These are phyloP conservation scores for Xylaria telfairii DNA, from an alignment of 495 filamentous ascomycete genomes.

Conservation along the genomic window DNA sequence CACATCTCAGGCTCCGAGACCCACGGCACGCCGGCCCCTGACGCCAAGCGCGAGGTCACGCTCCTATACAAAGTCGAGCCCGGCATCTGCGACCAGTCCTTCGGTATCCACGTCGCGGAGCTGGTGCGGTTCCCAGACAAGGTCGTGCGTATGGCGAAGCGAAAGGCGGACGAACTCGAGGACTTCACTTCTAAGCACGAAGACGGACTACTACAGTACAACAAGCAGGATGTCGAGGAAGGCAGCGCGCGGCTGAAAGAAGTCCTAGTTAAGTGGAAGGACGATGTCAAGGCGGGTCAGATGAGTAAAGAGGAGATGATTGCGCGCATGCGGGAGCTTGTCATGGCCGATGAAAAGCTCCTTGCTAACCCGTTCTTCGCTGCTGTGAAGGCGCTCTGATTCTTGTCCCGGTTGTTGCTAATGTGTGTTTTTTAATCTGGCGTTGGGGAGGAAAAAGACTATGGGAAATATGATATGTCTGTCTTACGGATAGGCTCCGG, in stretches of 20 bases:
- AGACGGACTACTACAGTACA: conserved; percentile 60
- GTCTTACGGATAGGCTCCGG: neutral
- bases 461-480: neutral
- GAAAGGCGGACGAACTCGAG: conserved; percentile 97
- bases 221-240: conserved; percentile 86
- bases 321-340: conserved; percentile 76
- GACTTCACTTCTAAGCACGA: conserved; percentile 86
- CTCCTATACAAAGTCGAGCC: conserved; percentile 95
- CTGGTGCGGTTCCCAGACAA: conserved; percentile 97
- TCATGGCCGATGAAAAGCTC: conserved; percentile 72
- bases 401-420: neutral
- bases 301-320: conserved; percentile 82
- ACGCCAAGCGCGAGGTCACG: conserved; percentile 82
- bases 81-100: conserved; percentile 94
- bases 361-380: conserved; percentile 87
- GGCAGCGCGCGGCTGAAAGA: conserved; percentile 88
- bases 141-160: conserved; percentile 97
- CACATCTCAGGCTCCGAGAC: conserved; percentile 74
- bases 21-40: conserved; percentile 32
- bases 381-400: conserved; percentile 78
- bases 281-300: conserved; percentile 68
- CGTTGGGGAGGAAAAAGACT: neutral
- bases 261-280: conserved; percentile 87
- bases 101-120: conserved; percentile 98
- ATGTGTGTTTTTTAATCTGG: neutral